A percentile compares a stretch with the other conserved stretches of the same genome.
phyloP scores from a whole-genome alignment of 345 rosid genomes.

The Ailanthus altissimus region DNA sequence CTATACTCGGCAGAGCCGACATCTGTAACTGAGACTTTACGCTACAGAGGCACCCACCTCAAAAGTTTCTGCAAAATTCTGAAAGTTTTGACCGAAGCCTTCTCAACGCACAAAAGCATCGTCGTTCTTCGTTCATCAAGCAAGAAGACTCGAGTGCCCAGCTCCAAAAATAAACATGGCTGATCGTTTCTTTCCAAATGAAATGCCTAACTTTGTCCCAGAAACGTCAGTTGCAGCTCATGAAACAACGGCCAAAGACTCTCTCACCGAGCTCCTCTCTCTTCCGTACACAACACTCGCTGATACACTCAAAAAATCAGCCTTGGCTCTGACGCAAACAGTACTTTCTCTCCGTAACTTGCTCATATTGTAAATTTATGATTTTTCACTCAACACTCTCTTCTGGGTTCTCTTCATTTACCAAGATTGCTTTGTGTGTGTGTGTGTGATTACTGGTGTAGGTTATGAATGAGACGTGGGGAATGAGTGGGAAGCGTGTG shows the following conservation, averaged over 20 bases:
- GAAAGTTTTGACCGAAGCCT: neutral
- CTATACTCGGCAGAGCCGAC: neutral
- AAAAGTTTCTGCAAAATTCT: neutral
- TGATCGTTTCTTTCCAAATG: constrained; percentile 48
- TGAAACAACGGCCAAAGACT: constrained; percentile 16
- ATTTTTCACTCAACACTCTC: neutral
- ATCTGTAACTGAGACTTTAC: neutral
- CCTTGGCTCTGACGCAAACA: constrained; percentile 43
- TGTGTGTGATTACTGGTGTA: constrained; percentile 22
- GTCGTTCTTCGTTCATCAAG: too few species aligned
- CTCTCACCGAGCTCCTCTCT: constrained; percentile 39
- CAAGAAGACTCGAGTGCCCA: neutral
- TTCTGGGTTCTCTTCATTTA: neutral
- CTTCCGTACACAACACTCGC: constrained; percentile 44
- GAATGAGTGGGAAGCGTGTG: constrained; percentile 42
- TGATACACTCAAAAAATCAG: constrained; percentile 39
- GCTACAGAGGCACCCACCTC: neutral
- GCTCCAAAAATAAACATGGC: constrained; percentile 24
- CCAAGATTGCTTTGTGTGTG: neutral
- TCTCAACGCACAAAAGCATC: neutral
- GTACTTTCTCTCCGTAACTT: constrained; percentile 23
- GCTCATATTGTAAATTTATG: neutral
- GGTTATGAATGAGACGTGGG: constrained; percentile 68
- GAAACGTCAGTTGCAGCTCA: constrained; percentile 21
- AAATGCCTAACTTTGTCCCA: constrained; percentile 30